Conservation (phyloP, 2,329 filamentous ascomycete genomes). For the Talaromyces islandicus region DNA sequence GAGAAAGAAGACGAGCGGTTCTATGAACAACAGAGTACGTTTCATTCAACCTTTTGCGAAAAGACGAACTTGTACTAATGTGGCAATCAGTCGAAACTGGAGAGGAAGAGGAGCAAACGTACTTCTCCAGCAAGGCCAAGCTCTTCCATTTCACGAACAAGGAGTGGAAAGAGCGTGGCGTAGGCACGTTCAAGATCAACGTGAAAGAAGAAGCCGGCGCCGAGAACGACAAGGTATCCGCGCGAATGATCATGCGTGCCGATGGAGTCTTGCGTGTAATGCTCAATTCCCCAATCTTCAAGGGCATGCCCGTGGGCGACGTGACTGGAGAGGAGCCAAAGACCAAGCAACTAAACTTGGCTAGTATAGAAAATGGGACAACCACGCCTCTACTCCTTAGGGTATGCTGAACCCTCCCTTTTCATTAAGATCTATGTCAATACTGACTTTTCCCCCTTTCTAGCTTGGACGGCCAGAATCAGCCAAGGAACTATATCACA, state of each 20-base stretch:
- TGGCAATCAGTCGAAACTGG: slow-evolving; percentile 66
- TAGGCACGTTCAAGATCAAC: slow-evolving; percentile 80
- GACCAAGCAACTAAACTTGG: slow-evolving; percentile 64
- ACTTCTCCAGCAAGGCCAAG: slow-evolving; percentile 72
- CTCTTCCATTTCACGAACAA: slow-evolving; percentile 71
- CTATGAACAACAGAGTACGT: slow-evolving; percentile 60
- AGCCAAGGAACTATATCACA: slow-evolving; percentile 42
- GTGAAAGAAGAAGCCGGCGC: slow-evolving; percentile 56
- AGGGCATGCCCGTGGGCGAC: slow-evolving; percentile 72
- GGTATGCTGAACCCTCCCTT: slow-evolving; percentile 35
- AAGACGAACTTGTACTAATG: slow-evolving; percentile 20
- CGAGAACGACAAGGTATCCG: slow-evolving; percentile 45
- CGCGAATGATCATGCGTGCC: slow-evolving; percentile 82
- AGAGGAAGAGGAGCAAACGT: slow-evolving; percentile 73
- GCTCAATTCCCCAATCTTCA: slow-evolving; percentile 75
- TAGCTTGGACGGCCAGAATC: slow-evolving; percentile 39
- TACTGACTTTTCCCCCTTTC: slow-evolving; percentile 2
- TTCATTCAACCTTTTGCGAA: not conserved
- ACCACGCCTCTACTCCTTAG: slow-evolving; percentile 51
- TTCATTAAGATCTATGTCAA: not conserved
- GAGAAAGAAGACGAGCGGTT: slow-evolving; percentile 46
- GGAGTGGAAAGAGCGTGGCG: slow-evolving; percentile 85
- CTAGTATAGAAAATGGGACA: slow-evolving; percentile 50
- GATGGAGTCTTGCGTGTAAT: slow-evolving; percentile 84
- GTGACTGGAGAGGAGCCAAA: slow-evolving; percentile 56